Evolutionary conservation across 1,139 yeast species (phyloP).

Genomic region (Diutina neorugosa): DNA sequence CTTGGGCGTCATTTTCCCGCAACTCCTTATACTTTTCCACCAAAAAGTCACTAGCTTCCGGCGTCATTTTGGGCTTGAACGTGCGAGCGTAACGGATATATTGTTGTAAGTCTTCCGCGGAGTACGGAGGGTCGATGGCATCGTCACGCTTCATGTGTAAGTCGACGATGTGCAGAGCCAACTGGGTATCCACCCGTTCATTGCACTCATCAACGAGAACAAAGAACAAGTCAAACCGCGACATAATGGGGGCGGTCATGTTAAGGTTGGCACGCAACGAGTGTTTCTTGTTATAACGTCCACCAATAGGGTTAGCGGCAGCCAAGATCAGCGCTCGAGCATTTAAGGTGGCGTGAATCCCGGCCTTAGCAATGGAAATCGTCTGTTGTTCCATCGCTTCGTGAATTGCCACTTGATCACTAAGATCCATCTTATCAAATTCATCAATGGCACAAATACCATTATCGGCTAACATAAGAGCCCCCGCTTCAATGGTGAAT

Average conservation of each 20-base stretch:
- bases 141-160: conserved; percentile 85
- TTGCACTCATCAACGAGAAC: conserved; percentile 93
- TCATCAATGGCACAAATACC: conserved; percentile 99
- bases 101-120: conserved; percentile 79
- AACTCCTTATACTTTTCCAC: conserved; percentile 78
- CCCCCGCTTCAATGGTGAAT: conserved; percentile 97
- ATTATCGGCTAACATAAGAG: conserved; percentile 95
- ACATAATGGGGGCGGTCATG: conserved; percentile 99
- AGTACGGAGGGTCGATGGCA: conserved; percentile 83
- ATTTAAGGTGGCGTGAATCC: conserved; percentile 92
- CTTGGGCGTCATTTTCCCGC: conserved; percentile 87
- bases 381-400: conserved; percentile 99
- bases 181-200: conserved; percentile 76
- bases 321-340: conserved; percentile 95
- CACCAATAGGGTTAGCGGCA: conserved; percentile 96
- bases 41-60: conserved; percentile 66
- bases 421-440: conserved; percentile 92
- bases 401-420: conserved; percentile 97
- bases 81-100: conserved; percentile 90
- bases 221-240: conserved; percentile 91
- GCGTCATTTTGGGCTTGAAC: conserved; percentile 80
- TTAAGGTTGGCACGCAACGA: conserved; percentile 79
- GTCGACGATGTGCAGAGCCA: conserved; percentile 88
- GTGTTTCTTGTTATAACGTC: conserved; percentile 80
- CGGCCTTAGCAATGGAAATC: conserved; percentile 95